These are phyloP conservation scores for Mercurialis annua DNA, from an alignment of 345 rosid genomes.

Conservation along the genomic window DNA sequence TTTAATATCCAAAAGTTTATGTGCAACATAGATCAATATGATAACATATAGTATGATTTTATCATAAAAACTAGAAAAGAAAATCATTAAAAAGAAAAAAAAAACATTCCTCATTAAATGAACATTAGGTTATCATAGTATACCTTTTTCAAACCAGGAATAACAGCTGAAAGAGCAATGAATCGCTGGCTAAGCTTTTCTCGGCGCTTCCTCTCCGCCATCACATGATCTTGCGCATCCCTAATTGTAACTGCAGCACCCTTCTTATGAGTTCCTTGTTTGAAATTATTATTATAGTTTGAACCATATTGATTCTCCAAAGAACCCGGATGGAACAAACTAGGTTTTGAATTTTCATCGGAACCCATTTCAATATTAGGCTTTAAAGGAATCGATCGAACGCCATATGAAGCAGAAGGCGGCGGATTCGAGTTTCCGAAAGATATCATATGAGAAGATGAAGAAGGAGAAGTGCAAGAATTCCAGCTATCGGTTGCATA, in stretches of 20 bases:
- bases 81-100: no score
- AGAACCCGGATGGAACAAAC: slow-evolving; percentile 3
- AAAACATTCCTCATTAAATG: no score
- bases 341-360: slow-evolving; percentile 4
- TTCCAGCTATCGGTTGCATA: slow-evolving; percentile 29
- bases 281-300: no score
- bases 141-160: slow-evolving; percentile 63
- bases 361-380: slow-evolving; percentile 20
- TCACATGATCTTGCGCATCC: slow-evolving; percentile 48
- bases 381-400: no score
- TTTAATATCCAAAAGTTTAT: no score
- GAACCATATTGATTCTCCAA: slow-evolving; percentile 7
- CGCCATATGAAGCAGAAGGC: slow-evolving; percentile 20
- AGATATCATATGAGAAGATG: slow-evolving; percentile 41
- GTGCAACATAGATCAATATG: no score
- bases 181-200: slow-evolving; percentile 56
- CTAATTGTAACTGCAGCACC: slow-evolving; percentile 14
- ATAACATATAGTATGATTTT: no score
- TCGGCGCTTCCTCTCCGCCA: slow-evolving; percentile 56
- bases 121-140: no score
- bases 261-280: slow-evolving; percentile 23
- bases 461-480: slow-evolving; percentile 34
- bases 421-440: slow-evolving; percentile 32
- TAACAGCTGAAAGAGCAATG: slow-evolving; percentile 51
- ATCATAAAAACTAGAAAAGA: no score